Evolutionary conservation across 768 basidiomycete genomes (phyloP), one percentile per base, ranked within the genome.

Genomic region (Pleurotus giganteus): DNA sequence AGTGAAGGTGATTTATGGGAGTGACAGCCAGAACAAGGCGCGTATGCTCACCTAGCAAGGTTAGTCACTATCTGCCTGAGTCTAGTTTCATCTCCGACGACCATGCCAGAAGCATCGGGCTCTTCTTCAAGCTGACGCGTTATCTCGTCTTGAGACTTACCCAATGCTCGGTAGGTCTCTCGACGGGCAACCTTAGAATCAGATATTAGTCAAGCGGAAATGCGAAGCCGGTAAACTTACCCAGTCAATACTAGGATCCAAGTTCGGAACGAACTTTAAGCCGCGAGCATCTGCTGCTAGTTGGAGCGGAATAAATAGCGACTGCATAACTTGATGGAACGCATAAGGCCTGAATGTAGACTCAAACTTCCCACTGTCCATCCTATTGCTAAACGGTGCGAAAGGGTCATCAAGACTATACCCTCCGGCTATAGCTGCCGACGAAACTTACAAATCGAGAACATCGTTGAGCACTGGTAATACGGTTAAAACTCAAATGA

Each of bases 291-390:
- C 71, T 13, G 82, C 79, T n/a, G 80, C 82, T 53, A 85, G 57
- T 64, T 55, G 73, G 11, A 85, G 68, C 1, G 83, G 82, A 19
- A 83, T 75, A 47, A 85, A 77, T 55, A 85, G 67, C 2, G 83
- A 84, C 9, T 79, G 76, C 66, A 86, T 73, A 39, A 83, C 81
- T 58, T 81, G 76, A 60, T 85, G 84, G 61, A 85, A 84, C 8
- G 77, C 67, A 62, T 85, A 86, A 13, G 84, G 83, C 68, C 75
- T 63, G 19, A 54, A 66, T n/a, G 81, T 65, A 5, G 78, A 80
- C 63, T 85, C 82, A 57, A 91, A 88, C 42, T 81, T 74, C 1
- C 85, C 85, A 50, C 82, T 83, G 61, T 89, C 86, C 84, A 85
- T 85, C 36, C 84, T 79, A 69, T 85, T 82, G 63, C 83, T 80